phyloP scores from a whole-genome alignment of 2,329 filamentous ascomycete genomes.

The Amauroascus verrucosus region DNA sequence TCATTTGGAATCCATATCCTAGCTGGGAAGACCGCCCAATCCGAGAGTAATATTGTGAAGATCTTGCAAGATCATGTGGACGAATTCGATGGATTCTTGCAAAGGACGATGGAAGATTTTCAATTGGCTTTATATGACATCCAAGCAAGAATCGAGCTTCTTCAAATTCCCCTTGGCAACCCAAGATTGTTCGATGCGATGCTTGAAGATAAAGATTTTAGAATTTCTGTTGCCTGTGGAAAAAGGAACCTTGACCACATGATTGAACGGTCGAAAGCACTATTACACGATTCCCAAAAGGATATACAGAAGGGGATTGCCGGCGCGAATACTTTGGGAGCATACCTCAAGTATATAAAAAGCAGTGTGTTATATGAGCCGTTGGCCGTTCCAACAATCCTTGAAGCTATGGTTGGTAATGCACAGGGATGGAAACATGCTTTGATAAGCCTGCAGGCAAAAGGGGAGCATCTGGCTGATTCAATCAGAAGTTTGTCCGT shows the following conservation, averaged over 20 bases:
- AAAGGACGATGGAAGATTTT: constrained; percentile 76
- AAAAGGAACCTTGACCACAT: constrained; percentile 90
- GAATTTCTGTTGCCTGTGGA: constrained; percentile 69
- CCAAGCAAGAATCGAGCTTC: constrained; percentile 63
- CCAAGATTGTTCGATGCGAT: constrained; percentile 74
- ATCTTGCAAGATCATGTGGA: constrained; percentile 90
- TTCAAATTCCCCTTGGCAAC: constrained; percentile 76
- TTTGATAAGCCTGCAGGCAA: too few relatives aligned
- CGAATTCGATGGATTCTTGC: constrained; percentile 83
- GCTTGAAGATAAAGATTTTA: constrained; percentile 73
- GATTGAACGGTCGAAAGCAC: constrained; percentile 62
- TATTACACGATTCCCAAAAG: constrained; percentile 65
- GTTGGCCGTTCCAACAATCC: too few relatives aligned
- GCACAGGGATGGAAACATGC: too few relatives aligned
- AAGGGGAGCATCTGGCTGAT: too few relatives aligned
- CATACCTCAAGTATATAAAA: constrained; percentile 51
- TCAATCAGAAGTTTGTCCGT: too few relatives aligned
- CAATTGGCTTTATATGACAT: constrained; percentile 69
- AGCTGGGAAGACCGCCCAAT: constrained; percentile 75
- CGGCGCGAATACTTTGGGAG: constrained; percentile 64
- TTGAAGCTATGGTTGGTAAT: too few relatives aligned
- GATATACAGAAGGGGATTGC: constrained; percentile 70
- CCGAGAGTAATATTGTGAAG: constrained; percentile 72
- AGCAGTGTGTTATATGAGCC: too few relatives aligned
- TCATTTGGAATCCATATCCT: constrained; percentile 86